These are phyloP conservation scores for Tulasnella sp. DNA, from an alignment of 768 basidiomycete genomes.

Conservation along the genomic window DNA sequence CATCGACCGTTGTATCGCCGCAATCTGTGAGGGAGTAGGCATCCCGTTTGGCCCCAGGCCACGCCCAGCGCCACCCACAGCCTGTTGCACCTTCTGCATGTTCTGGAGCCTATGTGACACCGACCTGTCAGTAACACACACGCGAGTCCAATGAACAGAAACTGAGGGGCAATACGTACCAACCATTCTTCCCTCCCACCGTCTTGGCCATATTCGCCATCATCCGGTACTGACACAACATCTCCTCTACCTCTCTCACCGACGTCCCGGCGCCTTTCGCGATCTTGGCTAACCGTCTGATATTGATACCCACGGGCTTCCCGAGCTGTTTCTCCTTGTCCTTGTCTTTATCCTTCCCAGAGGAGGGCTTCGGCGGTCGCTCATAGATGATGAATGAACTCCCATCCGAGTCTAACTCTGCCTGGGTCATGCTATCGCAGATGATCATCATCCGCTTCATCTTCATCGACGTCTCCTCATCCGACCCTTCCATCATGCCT, in stretches of 20 bases:
- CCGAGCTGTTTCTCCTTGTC: conserved; percentile 62
- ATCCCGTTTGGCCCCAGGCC: conserved; percentile 60
- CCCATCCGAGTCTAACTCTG: conserved; percentile 92
- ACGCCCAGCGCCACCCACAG: conserved; percentile 74
- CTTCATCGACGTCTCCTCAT: conserved; percentile 81
- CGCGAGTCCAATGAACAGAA: neutral
- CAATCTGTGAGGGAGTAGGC: conserved; percentile 88
- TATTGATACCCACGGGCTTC: conserved; percentile 77
- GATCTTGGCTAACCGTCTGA: conserved; percentile 71
- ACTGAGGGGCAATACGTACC: conserved; percentile 37
- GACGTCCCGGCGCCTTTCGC: conserved; percentile 90
- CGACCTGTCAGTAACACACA: neutral
- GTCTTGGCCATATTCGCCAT: conserved; percentile 99
- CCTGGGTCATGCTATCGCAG: conserved; percentile 92
- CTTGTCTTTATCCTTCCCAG: conserved; percentile 25
- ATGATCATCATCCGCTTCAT: conserved; percentile 99
- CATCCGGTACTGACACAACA: conserved; percentile 94
- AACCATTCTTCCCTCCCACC: conserved; percentile 94
- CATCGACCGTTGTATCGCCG: conserved; percentile 88
- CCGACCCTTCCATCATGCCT: conserved; percentile 80
- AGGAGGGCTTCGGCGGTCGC: too few relatives aligned
- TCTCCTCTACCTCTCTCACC: conserved; percentile 95
- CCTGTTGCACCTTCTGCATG: conserved; percentile 88
- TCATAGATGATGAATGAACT: conserved; percentile 53
- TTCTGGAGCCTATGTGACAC: conserved; percentile 79